These are phyloP conservation scores for Aspergillus aculeatinus DNA, from an alignment of 2,329 filamentous ascomycete genomes.

Conservation along the genomic window DNA sequence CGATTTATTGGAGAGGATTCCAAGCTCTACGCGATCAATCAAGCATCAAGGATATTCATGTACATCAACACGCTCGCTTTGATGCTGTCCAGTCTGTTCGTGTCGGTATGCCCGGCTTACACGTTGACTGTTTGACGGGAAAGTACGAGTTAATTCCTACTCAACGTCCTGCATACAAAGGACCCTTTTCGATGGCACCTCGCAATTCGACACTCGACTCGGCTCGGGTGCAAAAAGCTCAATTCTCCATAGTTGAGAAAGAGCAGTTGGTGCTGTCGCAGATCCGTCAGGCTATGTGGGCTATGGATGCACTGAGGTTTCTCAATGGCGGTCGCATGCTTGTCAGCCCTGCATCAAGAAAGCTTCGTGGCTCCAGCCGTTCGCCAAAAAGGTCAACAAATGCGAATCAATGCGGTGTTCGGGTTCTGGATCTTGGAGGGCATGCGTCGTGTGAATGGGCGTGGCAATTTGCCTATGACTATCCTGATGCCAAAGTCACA, in stretches of 20 bases:
- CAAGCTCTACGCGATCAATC: constrained; percentile 68
- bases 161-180: constrained; percentile 68
- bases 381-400: constrained; percentile 20
- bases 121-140: constrained; percentile 78
- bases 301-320: constrained; percentile 60
- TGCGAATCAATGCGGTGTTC: constrained; percentile 47
- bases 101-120: constrained; percentile 67
- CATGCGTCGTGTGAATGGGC: constrained; percentile 89
- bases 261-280: constrained; percentile 78
- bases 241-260: constrained; percentile 58
- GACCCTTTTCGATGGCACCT: constrained; percentile 69
- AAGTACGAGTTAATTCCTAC: constrained; percentile 76
- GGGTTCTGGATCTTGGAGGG: constrained; percentile 84
- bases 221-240: constrained; percentile 53
- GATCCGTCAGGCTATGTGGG: constrained; percentile 60
- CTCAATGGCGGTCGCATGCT: constrained; percentile 62
- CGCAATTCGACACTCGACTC: constrained; percentile 65
- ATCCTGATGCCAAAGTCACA: constrained; percentile 81
- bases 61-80: constrained; percentile 80
- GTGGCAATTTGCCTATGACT: constrained; percentile 86
- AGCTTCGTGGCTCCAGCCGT: constrained; percentile 26
- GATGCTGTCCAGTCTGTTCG: constrained; percentile 85
- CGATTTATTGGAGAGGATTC: constrained; percentile 86
- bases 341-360: constrained; percentile 51
- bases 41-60: constrained; percentile 71